Evolutionary conservation across 208 protist genomes (phyloP).

Genomic region (Trypanosoma lewisi): DNA sequence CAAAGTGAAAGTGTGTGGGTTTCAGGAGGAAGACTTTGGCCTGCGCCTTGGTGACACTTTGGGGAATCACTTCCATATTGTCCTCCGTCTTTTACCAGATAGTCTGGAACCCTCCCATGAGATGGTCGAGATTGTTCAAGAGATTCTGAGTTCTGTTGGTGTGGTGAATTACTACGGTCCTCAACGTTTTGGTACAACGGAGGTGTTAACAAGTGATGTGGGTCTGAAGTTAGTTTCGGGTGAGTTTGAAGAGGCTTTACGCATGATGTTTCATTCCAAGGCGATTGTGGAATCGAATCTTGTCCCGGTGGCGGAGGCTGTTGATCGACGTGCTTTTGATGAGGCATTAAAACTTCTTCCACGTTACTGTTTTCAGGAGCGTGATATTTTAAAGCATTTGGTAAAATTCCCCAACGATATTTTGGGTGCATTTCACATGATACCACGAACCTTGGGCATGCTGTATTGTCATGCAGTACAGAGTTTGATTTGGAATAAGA

Average conservation of each 20-base stretch:
- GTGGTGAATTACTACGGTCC: slow-evolving; percentile 95
- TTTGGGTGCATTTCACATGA: slow-evolving; percentile 51
- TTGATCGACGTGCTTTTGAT: slow-evolving; percentile 39
- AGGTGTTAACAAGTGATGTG: slow-evolving; percentile 89
- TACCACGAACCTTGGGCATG: slow-evolving; percentile 85
- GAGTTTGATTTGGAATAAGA: slow-evolving; percentile 92
- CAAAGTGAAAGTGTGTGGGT: slow-evolving; percentile 79
- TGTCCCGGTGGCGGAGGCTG: slow-evolving; percentile 25
- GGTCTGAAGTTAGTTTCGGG: slow-evolving; percentile 78
- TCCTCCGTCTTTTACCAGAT: slow-evolving; percentile 63
- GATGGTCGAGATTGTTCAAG: slow-evolving; percentile 16
- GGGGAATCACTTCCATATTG: slow-evolving; percentile 93
- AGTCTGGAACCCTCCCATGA: slow-evolving; percentile 9
- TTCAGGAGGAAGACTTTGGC: slow-evolving; percentile 47
- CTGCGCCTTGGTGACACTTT: slow-evolving; percentile 83
- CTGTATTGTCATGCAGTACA: slow-evolving; percentile 95
- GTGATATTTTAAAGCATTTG: slow-evolving; percentile 83
- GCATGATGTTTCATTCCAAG: slow-evolving; percentile 72
- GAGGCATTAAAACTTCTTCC: slow-evolving; percentile 53
- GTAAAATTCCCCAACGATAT: slow-evolving; percentile 62
- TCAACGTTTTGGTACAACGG: slow-evolving; percentile 94
- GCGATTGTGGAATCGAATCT: slow-evolving; percentile 57
- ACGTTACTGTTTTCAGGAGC: slow-evolving; percentile 78
- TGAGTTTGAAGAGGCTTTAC: slow-evolving; percentile 61
- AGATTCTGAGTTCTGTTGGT: slow-evolving; percentile 52